Conservation (phyloP, 2,329 filamentous ascomycete genomes). For the Fusarium sp. region DNA sequence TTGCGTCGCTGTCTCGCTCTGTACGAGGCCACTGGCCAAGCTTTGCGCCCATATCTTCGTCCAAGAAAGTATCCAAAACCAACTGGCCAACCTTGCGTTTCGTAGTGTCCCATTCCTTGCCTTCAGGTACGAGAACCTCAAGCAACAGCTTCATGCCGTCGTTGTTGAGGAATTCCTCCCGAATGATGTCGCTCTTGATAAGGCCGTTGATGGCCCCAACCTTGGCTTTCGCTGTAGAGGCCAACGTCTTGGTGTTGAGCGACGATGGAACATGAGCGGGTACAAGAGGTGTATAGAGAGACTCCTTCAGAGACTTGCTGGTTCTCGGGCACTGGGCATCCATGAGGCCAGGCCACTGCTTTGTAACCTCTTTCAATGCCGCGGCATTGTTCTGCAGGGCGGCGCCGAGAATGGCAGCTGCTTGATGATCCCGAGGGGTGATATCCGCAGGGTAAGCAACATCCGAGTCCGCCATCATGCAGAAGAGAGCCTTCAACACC, state of each 20-base stretch:
- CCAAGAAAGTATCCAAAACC: slow-evolving; percentile 75
- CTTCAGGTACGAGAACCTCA: slow-evolving; percentile 62
- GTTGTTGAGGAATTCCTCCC: slow-evolving; percentile 66
- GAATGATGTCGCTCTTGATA: slow-evolving; percentile 65
- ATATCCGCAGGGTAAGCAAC: slow-evolving; percentile 40
- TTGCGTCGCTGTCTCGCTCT: slow-evolving; percentile 50
- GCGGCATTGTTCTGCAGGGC: slow-evolving; percentile 75
- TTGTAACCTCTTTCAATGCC: slow-evolving; percentile 65
- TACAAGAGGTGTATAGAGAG: slow-evolving; percentile 58
- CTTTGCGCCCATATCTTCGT: slow-evolving; percentile 71
- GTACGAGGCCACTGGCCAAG: slow-evolving; percentile 67
- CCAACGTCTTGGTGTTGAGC: slow-evolving; percentile 42
- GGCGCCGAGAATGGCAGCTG: slow-evolving; percentile 68
- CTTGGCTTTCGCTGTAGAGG: slow-evolving; percentile 53
- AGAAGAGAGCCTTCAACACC: slow-evolving; percentile 67
- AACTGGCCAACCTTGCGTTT: slow-evolving; percentile 69
- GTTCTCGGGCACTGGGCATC: slow-evolving; percentile 53
- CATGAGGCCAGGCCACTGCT: slow-evolving; percentile 60
- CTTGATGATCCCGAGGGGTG: slow-evolving; percentile 62
- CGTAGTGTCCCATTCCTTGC: slow-evolving; percentile 62
- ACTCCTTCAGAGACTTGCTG: slow-evolving; percentile 50
- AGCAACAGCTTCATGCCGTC: slow-evolving; percentile 68
- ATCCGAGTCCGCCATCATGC: slow-evolving; percentile 59
- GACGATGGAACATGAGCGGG: slow-evolving; percentile 42
- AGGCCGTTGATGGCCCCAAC: slow-evolving; percentile 68